phyloP scores from a whole-genome alignment of 345 rosid genomes.

The Aquilaria yunnanensis region DNA sequence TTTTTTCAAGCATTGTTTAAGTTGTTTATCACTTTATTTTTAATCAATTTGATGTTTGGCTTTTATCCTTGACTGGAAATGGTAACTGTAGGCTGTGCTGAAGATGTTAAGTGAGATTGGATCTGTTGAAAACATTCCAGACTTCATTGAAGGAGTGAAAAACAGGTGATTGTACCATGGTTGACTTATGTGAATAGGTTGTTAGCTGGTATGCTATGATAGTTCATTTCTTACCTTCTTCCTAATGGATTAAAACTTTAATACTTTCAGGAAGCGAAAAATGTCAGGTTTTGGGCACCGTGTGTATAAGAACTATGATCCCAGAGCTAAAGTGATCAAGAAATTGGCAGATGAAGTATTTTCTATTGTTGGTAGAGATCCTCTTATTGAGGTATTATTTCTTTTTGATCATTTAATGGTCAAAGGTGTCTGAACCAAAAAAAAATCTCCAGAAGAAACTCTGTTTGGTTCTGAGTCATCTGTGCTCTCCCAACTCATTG shows the following conservation, averaged over 20 bases:
- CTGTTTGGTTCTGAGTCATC: too few relatives aligned
- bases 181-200: neutral
- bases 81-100: conserved; percentile 72
- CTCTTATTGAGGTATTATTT: conserved; percentile 78
- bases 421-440: too few relatives aligned
- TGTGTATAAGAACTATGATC: conserved; percentile 96
- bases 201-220: too few relatives aligned
- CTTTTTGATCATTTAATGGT: too few relatives aligned
- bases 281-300: conserved; percentile 99
- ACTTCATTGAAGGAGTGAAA: conserved; percentile 89
- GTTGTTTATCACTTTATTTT: conserved; percentile 4
- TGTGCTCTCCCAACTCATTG: too few relatives aligned
- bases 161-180: conserved; percentile 46
- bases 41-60: conserved; percentile 6
- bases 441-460: too few relatives aligned
- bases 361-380: conserved; percentile 93
- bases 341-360: conserved; percentile 94
- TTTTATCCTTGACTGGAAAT: conserved; percentile 6
- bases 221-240: neutral
- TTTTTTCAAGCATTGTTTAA: neutral
- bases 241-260: neutral
- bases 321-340: conserved; percentile 90
- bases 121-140: conserved; percentile 86
- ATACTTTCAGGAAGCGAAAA: conserved; percentile 65
- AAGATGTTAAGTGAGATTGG: conserved; percentile 96